Evolutionary conservation across 1,139 yeast species (phyloP).

Genomic region (Candida anutae): DNA sequence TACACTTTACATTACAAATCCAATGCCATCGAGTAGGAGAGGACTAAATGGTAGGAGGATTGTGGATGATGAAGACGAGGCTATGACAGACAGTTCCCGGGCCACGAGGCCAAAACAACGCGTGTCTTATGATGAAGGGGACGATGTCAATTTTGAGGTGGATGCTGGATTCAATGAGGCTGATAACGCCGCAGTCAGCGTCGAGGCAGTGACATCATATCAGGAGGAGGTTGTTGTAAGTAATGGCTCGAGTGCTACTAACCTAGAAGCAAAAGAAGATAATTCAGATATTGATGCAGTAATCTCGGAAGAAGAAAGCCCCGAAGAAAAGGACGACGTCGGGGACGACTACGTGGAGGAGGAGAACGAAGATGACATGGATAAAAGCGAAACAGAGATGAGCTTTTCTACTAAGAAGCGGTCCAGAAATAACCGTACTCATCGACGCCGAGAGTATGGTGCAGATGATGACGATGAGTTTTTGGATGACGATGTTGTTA

Average conservation of each 20-base stretch:
- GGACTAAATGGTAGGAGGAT: conserved; percentile 10
- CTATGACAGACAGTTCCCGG: conserved; percentile 8
- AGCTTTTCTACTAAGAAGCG: conserved; percentile 1
- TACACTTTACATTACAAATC: no score
- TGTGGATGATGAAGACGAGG: conserved; percentile 14
- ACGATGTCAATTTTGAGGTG: no score
- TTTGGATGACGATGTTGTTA: conserved; percentile 8
- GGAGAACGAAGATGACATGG: conserved; percentile 20
- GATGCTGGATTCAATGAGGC: no score
- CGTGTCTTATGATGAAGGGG: conserved; percentile 1
- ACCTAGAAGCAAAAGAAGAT: no score
- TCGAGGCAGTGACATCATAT: no score
- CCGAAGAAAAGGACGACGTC: conserved; percentile 3
- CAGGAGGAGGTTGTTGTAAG: no score
- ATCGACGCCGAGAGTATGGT: neutral
- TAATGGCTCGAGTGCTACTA: no score
- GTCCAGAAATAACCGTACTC: conserved; percentile 2
- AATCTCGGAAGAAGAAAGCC: conserved; percentile 2
- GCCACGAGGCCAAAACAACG: conserved; percentile 3
- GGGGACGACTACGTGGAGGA: conserved; percentile 15
- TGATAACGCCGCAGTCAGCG: conserved; percentile 5
- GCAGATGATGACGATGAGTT: conserved; percentile 10
- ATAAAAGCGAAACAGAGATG: conserved; percentile 4
- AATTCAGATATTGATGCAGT: conserved; percentile 1
- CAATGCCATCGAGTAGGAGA: no score